phyloP scores from a whole-genome alignment of 306 rosid species.

The Trichosanthes truncata region DNA sequence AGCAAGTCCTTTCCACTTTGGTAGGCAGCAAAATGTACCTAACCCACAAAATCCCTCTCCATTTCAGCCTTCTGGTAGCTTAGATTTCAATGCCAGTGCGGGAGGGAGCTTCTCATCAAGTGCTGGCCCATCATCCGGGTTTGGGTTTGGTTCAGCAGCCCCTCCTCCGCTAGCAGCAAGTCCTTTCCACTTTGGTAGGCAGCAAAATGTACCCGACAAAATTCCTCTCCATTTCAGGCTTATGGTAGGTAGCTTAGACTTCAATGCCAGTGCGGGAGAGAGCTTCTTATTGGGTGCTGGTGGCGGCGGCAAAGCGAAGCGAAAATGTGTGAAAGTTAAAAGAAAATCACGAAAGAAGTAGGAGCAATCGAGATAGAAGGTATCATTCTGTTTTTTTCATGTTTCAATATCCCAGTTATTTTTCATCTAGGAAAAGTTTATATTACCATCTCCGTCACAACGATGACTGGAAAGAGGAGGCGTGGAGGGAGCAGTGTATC shows the following conservation, averaged over 20 bases:
- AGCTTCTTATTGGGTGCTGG: conserved; percentile 80
- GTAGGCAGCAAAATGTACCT: conserved; percentile 35
- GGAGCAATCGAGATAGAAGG: conserved; percentile 5
- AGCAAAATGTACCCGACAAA: conserved; percentile 43
- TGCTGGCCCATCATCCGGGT: conserved; percentile 41
- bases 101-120: conserved; percentile 83
- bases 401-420: not conserved
- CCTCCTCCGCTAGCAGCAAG: conserved; percentile 19
- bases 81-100: conserved; percentile 25
- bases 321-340: conserved; percentile 38
- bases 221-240: conserved; percentile 57
- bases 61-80: conserved; percentile 66
- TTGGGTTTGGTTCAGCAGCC: conserved; percentile 44
- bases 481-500: not conserved
- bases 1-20: conserved; percentile 47
- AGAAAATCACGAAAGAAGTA: conserved; percentile 56
- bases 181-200: conserved; percentile 53
- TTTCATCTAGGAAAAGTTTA: not conserved
- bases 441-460: not conserved
- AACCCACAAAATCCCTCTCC: conserved; percentile 47
- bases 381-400: not conserved
- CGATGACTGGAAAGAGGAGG: not conserved
- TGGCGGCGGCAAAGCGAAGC: conserved; percentile 58
- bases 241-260: conserved; percentile 59
- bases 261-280: conserved; percentile 31